Conservation (phyloP, 192 early-diverging fungal genomes). For the Helicostylum pulchrum region DNA sequence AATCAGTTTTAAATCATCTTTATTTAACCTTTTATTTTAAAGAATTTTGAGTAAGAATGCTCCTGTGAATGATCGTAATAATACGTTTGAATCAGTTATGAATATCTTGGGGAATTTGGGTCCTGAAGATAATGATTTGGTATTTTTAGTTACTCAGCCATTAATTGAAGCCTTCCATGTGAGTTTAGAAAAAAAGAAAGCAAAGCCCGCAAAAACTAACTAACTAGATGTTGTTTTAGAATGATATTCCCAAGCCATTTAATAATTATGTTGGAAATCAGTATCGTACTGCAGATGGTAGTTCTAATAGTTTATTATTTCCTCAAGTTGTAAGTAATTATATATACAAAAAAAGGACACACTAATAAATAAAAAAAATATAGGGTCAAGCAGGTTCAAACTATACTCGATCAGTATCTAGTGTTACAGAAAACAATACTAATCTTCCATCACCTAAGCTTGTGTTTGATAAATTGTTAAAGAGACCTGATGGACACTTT, state of each 20-base stretch:
- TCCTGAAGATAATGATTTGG: constrained; percentile 13
- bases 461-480: constrained; percentile 20
- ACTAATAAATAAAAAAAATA: neutral
- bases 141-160: constrained; percentile 13
- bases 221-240: neutral
- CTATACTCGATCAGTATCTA: constrained; percentile 19
- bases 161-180: constrained; percentile 17
- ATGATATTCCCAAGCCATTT: constrained; percentile 25
- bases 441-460: constrained; percentile 16
- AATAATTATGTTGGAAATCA: constrained; percentile 20
- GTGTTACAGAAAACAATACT: neutral
- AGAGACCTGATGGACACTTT: constrained; percentile 20
- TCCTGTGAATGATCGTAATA: constrained; percentile 23
- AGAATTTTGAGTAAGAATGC: constrained; percentile 13
- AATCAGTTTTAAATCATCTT: too few species aligned
- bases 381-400: constrained; percentile 19
- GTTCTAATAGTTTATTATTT: constrained; percentile 19
- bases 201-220: neutral
- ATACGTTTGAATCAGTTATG: constrained; percentile 20
- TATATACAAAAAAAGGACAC: neutral
- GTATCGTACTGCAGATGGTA: constrained; percentile 23
- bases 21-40: neutral
- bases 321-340: constrained; percentile 21
- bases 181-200: neutral
- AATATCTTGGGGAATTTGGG: constrained; percentile 12